Evolutionary conservation across 1,139 yeast genomes (phyloP).

Genomic region (Saccharomyces hybrid): DNA sequence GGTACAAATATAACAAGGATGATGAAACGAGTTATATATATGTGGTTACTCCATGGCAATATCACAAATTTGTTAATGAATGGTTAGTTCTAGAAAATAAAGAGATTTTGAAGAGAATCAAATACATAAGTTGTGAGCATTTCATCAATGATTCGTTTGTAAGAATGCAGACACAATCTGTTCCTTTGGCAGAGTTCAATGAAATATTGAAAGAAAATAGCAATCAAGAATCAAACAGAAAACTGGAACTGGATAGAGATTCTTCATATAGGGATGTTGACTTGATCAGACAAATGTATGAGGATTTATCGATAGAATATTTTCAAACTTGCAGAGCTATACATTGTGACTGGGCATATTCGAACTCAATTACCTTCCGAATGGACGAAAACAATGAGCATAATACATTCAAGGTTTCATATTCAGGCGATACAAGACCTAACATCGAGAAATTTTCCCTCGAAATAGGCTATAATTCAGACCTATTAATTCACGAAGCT

Average conservation of each 20-base stretch:
- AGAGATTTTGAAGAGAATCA: constrained; percentile 40
- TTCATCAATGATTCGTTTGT: constrained; percentile 35
- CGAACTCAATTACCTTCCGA: constrained; percentile 51
- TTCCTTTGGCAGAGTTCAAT: constrained; percentile 25
- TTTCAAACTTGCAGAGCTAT: constrained; percentile 65
- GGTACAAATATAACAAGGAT: constrained; percentile 43
- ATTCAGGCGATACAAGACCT: constrained; percentile 95
- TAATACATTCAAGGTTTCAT: constrained; percentile 57
- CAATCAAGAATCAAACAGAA: constrained; percentile 29
- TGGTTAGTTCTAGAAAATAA: constrained; percentile 54
- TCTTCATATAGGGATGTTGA: constrained; percentile 21
- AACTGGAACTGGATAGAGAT: constrained; percentile 26
- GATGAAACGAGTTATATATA: constrained; percentile 36
- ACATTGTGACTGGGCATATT: constrained; percentile 83
- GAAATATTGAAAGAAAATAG: constrained; percentile 5
- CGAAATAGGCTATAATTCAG: constrained; percentile 59
- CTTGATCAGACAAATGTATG: constrained; percentile 24
- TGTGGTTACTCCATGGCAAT: constrained; percentile 72
- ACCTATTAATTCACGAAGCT: constrained; percentile 84
- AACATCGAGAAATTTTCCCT: constrained; percentile 48
- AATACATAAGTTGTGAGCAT: constrained; percentile 63
- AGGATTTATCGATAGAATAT: constrained; percentile 28
- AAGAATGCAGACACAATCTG: constrained; percentile 28
- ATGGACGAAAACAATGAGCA: constrained; percentile 22
- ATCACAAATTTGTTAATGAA: constrained; percentile 57